phyloP scores from a whole-genome alignment of 768 basidiomycete genomes.

The Xerocomellus chrysenteron region DNA sequence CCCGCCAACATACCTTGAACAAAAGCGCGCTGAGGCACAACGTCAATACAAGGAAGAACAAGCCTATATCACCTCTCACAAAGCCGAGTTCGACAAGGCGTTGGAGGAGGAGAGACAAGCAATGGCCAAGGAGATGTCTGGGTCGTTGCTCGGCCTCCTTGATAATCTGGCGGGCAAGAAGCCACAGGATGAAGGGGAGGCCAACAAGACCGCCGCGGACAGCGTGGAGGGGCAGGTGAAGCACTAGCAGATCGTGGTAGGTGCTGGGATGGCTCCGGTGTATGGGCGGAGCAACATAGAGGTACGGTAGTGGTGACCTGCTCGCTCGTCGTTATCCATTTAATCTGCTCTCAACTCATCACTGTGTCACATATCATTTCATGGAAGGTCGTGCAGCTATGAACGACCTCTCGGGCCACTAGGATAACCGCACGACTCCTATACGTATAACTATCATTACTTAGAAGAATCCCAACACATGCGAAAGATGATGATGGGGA shows the following conservation, averaged over 20 bases:
- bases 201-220: slow-evolving; percentile 6
- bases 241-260: background rate
- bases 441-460: too few species aligned
- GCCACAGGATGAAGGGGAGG: slow-evolving; percentile 1
- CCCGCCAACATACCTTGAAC: slow-evolving; percentile 52
- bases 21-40: slow-evolving; percentile 52
- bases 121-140: slow-evolving; percentile 47
- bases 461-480: too few species aligned
- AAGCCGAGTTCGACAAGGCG: slow-evolving; percentile 47
- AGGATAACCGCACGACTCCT: too few species aligned
- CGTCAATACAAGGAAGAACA: slow-evolving; percentile 51
- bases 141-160: slow-evolving; percentile 37
- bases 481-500: too few species aligned
- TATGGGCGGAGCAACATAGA: slow-evolving; percentile 1
- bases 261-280: background rate
- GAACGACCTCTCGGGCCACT: too few species aligned
- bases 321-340: background rate
- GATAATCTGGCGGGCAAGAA: slow-evolving; percentile 27
- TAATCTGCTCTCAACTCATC: slow-evolving; percentile 5
- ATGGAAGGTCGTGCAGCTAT: background rate
- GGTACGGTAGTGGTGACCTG: slow-evolving; percentile 4
- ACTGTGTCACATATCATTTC: background rate
- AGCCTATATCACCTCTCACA: slow-evolving; percentile 50
- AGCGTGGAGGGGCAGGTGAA: slow-evolving; percentile 12
- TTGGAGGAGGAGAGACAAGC: slow-evolving; percentile 53